Conservation (phyloP, 495 filamentous ascomycete species). For the Neurospora sp. region DNA sequence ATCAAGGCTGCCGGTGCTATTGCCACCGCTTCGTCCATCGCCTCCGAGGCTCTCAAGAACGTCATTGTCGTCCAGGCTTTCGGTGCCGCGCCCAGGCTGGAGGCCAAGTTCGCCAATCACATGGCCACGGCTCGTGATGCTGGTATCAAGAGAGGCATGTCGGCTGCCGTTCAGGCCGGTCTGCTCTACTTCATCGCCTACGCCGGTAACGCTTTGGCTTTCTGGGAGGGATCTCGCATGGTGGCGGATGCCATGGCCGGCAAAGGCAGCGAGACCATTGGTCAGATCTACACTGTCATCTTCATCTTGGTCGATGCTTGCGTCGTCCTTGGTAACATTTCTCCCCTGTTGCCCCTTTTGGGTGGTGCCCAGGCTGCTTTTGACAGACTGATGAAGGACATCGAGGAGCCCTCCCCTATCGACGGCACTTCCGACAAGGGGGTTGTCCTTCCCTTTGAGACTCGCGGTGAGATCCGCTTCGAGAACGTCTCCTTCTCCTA, state of each 20-base stretch:
- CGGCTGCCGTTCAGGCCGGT: constrained; percentile 64
- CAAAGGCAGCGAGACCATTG: constrained; percentile 13
- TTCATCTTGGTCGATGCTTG: constrained; percentile 22
- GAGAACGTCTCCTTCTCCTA: constrained; percentile 80
- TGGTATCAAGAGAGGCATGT: constrained; percentile 59
- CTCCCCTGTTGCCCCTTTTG: constrained; percentile 63
- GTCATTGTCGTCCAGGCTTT: constrained; percentile 83
- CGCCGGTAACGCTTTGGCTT: constrained; percentile 78
- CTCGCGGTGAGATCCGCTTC: constrained; percentile 67
- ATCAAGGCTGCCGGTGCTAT: constrained; percentile 38
- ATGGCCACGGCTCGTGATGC: constrained; percentile 57
- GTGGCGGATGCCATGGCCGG: constrained; percentile 51
- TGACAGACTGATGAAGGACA: constrained; percentile 78
- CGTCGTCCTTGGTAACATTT: constrained; percentile 70
- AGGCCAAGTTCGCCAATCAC: constrained; percentile 64
- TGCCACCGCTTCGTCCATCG: constrained; percentile 48
- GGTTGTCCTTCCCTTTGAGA: constrained; percentile 52
- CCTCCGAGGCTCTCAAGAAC: constrained; percentile 82
- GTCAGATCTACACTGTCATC: constrained; percentile 20
- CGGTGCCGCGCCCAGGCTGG: constrained; percentile 73
- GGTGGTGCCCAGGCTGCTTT: constrained; percentile 68
- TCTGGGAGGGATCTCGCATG: constrained; percentile 84
- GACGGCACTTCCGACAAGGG: constrained; percentile 57
- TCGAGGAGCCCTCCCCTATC: constrained; percentile 71
- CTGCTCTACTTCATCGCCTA: constrained; percentile 72